Conservation (phyloP, 176 grass and related monocot species). For the Musa beccarii region DNA sequence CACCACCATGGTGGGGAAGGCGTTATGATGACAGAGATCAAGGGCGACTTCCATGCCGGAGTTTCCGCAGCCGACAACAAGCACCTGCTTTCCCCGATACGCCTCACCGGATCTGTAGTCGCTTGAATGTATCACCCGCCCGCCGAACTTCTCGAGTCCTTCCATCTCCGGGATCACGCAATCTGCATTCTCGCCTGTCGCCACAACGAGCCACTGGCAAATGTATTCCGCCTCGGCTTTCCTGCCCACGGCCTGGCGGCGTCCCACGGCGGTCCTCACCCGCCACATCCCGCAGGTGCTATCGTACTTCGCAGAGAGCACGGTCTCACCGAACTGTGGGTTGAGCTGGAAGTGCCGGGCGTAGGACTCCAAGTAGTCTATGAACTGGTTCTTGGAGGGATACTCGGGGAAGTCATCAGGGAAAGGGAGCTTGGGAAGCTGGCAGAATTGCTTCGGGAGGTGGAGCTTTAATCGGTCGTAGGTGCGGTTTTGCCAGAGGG, state of each 20-base stretch:
- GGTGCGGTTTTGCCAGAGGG: not conserved
- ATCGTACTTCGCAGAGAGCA: not conserved
- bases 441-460: constrained; percentile 8
- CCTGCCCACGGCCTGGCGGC: not conserved
- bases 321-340: not conserved
- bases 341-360: constrained; percentile 2
- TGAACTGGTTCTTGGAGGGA: constrained; percentile 5
- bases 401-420: constrained; percentile 4
- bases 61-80: constrained; percentile 9
- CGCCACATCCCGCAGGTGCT: not conserved
- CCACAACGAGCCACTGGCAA: constrained; percentile 4
- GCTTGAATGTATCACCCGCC: not conserved
- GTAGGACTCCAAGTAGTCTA: constrained; percentile 3
- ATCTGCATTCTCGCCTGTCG: constrained; percentile 1
- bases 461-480: constrained; percentile 5
- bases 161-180: constrained; percentile 6
- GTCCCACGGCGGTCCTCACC: not conserved
- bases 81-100: constrained; percentile 6
- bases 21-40: constrained; percentile 3
- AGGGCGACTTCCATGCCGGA: constrained; percentile 13
- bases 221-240: not conserved
- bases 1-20: constrained; percentile 7
- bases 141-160: not conserved
- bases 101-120: constrained; percentile 8
- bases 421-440: not conserved